Evolutionary conservation across 2,329 filamentous ascomycete genomes (phyloP).

Genomic region (Fusarium sublunatum): DNA sequence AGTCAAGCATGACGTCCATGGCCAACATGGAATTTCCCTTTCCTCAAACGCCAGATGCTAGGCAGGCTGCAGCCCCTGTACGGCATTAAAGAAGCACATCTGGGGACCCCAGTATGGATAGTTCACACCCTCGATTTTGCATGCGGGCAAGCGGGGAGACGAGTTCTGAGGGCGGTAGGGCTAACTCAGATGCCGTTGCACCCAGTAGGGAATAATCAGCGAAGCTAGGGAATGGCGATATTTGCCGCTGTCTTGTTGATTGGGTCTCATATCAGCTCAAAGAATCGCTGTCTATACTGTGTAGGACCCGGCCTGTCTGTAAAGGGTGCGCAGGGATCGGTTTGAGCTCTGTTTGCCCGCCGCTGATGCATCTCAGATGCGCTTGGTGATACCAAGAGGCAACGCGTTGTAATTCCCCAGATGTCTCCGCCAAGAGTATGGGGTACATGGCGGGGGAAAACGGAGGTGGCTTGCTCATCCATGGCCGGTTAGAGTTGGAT

Average conservation of each 20-base stretch:
- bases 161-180: constrained; percentile 6
- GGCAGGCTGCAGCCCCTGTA: background rate
- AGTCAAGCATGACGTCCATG: constrained; percentile 14
- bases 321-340: constrained; percentile 17
- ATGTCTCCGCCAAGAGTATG: constrained; percentile 36
- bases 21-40: background rate
- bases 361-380: constrained; percentile 7
- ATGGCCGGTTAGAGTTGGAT: constrained; percentile 1
- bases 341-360: constrained; percentile 8
- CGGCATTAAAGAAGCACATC: background rate
- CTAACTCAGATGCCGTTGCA: constrained; percentile 12
- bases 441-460: constrained; percentile 36
- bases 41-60: background rate
- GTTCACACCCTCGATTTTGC: constrained; percentile 13
- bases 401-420: background rate
- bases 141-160: constrained; percentile 23
- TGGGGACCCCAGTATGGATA: constrained; percentile 1
- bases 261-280: constrained; percentile 12
- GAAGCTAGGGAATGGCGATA: constrained; percentile 2
- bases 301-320: constrained; percentile 7
- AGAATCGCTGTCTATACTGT: constrained; percentile 3
- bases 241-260: constrained; percentile 10
- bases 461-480: constrained; percentile 29
- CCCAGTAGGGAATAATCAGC: constrained; percentile 12
- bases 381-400: constrained; percentile 14